Evolutionary conservation across 129 eudicot genomes (phyloP), one percentile per base, ranked within the genome.

Genomic region (Flaveria trinervia): DNA sequence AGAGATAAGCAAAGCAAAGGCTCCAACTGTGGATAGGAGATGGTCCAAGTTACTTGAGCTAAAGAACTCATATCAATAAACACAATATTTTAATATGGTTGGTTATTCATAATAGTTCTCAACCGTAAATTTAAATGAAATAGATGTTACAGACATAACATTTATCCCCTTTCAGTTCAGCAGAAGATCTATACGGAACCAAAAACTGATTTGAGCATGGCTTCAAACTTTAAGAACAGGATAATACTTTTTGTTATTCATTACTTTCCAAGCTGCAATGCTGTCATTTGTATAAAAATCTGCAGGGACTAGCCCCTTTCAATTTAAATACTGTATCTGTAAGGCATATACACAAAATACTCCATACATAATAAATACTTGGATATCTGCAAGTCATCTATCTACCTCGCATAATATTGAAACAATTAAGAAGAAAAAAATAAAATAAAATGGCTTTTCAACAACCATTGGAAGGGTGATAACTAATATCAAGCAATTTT

Each of bases 1-100:
- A 90, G 96, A 84, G 73, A 30, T 83, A 41, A 85, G 85, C 79
- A 71, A 77, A 28, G 72, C 78, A 62, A 84, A 91, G 68, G 56
- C 77, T 56, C 85, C 92, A 59, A 81, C 87, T 15, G 54, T 85
- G 4, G 97, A 88, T 43, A 79, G 72, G 84, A 82, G 97, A 81
- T 91, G 95, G 97, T 77, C 89, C 73, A 91, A 85, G 70, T 81
- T 91, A 62, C 75, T 91, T 82, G 92, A 91, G 83, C 82, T 91
- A 46, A 85, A 79, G 85, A 86, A 83, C 54, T 36, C 62, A 54
- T 78, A 78, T 70, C 59, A 22, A 33, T 83, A 72, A 75, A 66
- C 71, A 56, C 15, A 8, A 55, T 17, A 46, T 3, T 57, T 79
- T 74, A 8, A 45, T 26, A 57, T 10, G 80, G 84, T 80, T 46